Evolutionary conservation across 148 eudicot species (phyloP).

Genomic region (Fallopia convolvulus): DNA sequence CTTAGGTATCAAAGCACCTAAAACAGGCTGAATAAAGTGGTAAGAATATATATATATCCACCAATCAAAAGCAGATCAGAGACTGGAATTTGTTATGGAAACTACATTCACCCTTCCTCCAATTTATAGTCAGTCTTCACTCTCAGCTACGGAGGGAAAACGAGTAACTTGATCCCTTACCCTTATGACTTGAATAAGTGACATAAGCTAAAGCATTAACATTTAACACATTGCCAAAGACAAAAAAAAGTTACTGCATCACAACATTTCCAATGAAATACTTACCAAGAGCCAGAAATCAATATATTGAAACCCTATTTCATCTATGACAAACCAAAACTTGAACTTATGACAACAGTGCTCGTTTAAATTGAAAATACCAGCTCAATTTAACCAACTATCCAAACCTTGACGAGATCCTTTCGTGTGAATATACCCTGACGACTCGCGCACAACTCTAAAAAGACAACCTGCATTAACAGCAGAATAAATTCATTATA

Average conservation of each 20-base stretch:
- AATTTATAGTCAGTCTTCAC: not conserved
- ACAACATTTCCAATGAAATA: too few species aligned
- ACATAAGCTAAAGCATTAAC: not conserved
- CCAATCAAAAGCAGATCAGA: not conserved
- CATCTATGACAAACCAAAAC: not conserved
- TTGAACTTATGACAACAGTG: not conserved
- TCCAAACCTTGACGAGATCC: slow-evolving; percentile 49
- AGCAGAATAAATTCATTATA: not conserved
- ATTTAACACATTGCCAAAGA: not conserved
- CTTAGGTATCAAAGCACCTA: not conserved
- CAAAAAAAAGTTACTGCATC: not conserved
- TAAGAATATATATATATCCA: not conserved
- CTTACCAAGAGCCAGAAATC: not conserved
- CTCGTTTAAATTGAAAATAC: not conserved
- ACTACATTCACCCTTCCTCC: slow-evolving; percentile 6
- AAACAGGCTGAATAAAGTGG: not conserved
- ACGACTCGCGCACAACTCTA: slow-evolving; percentile 88
- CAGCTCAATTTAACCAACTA: not conserved
- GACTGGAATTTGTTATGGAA: not conserved
- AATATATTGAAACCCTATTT: not conserved
- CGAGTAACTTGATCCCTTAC: too few species aligned
- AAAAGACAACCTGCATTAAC: slow-evolving; percentile 63
- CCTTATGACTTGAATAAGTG: not conserved
- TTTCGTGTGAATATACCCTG: slow-evolving; percentile 62
- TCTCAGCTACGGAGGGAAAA: not conserved